Percentiles rank a stretch among this genome's conserved stretches.
Evolutionary conservation across 768 basidiomycete species (phyloP).

Genomic region (Lactifluus volemus): DNA sequence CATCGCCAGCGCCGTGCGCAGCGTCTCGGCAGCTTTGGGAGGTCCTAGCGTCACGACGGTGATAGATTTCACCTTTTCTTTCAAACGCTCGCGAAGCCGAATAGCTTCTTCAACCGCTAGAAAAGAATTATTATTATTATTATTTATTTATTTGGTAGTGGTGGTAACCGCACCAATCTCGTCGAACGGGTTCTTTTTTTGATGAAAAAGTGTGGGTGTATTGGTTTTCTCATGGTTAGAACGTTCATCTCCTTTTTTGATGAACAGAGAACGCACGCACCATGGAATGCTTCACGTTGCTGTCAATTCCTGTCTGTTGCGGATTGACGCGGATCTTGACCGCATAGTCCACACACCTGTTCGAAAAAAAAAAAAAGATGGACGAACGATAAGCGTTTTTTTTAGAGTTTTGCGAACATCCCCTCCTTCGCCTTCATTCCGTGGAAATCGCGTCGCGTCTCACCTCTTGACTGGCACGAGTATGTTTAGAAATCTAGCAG

Average conservation of each 20-base stretch:
- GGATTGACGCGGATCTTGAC: slow-evolving; percentile 98
- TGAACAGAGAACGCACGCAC: slow-evolving; percentile 36
- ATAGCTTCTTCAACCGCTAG: slow-evolving; percentile 97
- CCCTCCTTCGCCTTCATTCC: too few species aligned
- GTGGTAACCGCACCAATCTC: slow-evolving; percentile 69
- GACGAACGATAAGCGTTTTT: too few species aligned
- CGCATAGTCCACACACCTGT: slow-evolving; percentile 89
- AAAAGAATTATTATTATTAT: not conserved
- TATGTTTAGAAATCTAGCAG: slow-evolving; percentile 69
- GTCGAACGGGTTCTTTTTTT: slow-evolving; percentile 86
- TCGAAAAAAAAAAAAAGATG: not conserved
- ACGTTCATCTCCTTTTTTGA: not conserved
- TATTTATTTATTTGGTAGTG: not conserved
- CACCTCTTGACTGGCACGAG: slow-evolving; percentile 93
- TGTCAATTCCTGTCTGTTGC: slow-evolving; percentile 91
- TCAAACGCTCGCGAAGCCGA: slow-evolving; percentile 79
- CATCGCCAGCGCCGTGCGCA: slow-evolving; percentile 96
- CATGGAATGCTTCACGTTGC: slow-evolving; percentile 98
- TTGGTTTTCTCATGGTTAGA: too few species aligned
- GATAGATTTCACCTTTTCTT: slow-evolving; percentile 73
- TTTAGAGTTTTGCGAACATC: too few species aligned
- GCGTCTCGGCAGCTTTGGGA: slow-evolving; percentile 77
- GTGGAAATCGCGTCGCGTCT: slow-evolving; percentile 6
- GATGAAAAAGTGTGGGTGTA: too few species aligned
- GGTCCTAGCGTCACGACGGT: slow-evolving; percentile 94